phyloP scores from a whole-genome alignment of 306 rosid genomes.

The cucumber (Cucumis sativus) region DNA sequence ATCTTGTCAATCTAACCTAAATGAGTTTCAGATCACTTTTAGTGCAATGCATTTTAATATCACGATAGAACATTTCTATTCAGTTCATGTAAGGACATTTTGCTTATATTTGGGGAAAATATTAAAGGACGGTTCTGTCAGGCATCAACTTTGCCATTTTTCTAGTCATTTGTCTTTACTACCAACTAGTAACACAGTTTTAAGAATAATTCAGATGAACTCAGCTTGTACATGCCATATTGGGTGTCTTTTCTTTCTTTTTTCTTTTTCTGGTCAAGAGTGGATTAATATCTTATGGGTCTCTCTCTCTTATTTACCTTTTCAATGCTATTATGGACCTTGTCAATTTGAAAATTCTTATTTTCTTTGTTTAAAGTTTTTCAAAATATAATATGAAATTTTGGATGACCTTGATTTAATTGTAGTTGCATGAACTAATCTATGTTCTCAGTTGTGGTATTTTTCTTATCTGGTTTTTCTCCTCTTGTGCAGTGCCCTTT shows the following conservation, averaged over 20 bases:
- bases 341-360: neutral
- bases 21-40: neutral
- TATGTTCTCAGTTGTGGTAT: constrained; percentile 4
- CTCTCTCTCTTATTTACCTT: neutral
- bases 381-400: neutral
- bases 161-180: neutral
- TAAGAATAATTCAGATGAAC: neutral
- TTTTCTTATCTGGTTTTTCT: constrained; percentile 5
- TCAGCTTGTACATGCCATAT: neutral
- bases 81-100: neutral
- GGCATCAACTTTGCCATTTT: neutral
- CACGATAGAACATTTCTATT: neutral
- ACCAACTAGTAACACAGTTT: neutral
- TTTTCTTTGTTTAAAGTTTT: neutral
- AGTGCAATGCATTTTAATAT: neutral
- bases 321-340: neutral
- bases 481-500: constrained; percentile 49
- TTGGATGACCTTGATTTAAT: neutral
- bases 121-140: neutral
- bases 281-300: neutral
- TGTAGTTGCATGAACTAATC: neutral
- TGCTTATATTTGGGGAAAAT: neutral
- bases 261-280: neutral
- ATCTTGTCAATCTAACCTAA: neutral
- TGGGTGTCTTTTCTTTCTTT: neutral